Base-by-base conservation (phyloP, 768 basidiomycete genomes). In the Tulasnella sp. region DNA sequence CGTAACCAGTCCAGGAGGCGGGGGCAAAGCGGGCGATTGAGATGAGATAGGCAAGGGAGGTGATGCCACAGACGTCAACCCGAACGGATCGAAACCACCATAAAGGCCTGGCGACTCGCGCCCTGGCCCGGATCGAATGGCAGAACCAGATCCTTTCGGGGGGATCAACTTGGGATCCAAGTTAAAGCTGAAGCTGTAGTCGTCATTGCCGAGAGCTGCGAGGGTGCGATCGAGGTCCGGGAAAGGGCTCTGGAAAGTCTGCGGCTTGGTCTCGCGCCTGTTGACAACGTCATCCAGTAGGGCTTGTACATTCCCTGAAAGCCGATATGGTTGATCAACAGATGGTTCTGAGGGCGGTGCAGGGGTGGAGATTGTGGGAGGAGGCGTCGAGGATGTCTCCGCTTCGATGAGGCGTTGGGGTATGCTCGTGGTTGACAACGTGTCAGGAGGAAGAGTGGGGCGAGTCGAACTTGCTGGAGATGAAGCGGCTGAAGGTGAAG, bases 151-250 rank as follows among this genome's bases (percentile, higher is more conserved):
- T 38, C 44, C 44, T 46, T 46, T 36, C 36, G 42, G 36, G 27
- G 75, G 52, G 40, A 91, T 92, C 38, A 95, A 86, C 82, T 91
- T 93, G 38, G 93, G 92, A 84, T 95, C 94, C 68, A 96, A 86
- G 85, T 92, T 95, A 86, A 97, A 96, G 84, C 92, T 94, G 86
- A 96, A 96, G 12, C 92, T 91, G 42, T 78, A 88, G 76, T 87
- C 89, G 40, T 86, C 89, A 81, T 92, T 92, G 62, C 88, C 90
- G 62, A 96, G 87, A 73, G 89, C 91, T 83, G 93, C 91, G 71
- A 96, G 87, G 27, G 93, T 95, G 40, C 93, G 90, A 84, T 96
- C 95, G 81, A 97, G 91, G 81, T 97, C 95, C 14, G 95, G 96
- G 89, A 97, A 97, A 16, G 94, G 84, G 84, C 88, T 94, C 44